Evolutionary conservation across 805 yeast species (phyloP), one percentile per base, ranked within the genome.

Genomic region (Yamadazyma kitorensis): DNA sequence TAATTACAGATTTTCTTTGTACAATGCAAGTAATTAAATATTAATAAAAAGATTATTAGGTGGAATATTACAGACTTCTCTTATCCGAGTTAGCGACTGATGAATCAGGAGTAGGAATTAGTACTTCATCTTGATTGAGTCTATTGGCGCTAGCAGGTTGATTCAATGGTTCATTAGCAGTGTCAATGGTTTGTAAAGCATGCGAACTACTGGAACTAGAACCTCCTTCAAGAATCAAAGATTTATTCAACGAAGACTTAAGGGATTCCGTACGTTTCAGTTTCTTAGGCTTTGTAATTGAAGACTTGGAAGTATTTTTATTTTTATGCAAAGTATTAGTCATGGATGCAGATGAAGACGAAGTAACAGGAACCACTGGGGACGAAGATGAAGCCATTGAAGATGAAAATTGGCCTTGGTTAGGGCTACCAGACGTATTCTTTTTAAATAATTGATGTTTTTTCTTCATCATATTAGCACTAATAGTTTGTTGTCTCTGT

Each of bases 401-500:
- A 4, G 11, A 23, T 4, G 16, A 29, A 21, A 4, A 29, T 21
- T 7, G 32, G 32, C 9, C 17, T 14, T 4, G 31, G 6, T 6
- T 7, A 19, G 22, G 10, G 6, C 9, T 7, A 19, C 22, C 25
- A 23, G 8, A n/a, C n/a, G n/a, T n/a, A n/a, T n/a, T n/a, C n/a
- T n/a, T n/a, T 27, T 36, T 34, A 39, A 48, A 27, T 45, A 59
- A 41, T 38, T 54, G 60, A 12, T 52, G 47, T 34, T 57, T 49
- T 39, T 59, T 60, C 37, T 49, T 47, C 63, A 57, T 57, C 64
- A 59, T 58, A 20, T 52, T 45, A 8, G 59, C 54, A 34, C 60
- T 57, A 12, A 52, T 52, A 10, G 57, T 54, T 32, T 57, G 64
- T 34, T 59, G 67, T 12, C 66, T 44, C 10, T 44, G 47, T 11